phyloP scores from a whole-genome alignment of 768 basidiomycete species.

The Tricholoma furcatifolium region DNA sequence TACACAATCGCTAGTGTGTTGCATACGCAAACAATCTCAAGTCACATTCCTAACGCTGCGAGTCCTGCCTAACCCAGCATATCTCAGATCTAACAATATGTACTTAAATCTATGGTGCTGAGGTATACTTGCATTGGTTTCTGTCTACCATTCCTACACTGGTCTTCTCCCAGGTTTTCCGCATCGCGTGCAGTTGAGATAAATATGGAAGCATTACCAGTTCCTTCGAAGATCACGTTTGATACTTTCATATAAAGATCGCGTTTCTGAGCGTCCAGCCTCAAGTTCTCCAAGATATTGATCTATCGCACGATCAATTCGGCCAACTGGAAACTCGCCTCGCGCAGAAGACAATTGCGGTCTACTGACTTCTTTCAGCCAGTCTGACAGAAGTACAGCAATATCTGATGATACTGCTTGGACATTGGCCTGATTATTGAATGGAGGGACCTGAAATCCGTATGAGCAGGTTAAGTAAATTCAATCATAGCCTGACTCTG shows the following conservation, averaged over 20 bases:
- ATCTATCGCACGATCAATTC: constrained; percentile 71
- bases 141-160: too few relatives aligned
- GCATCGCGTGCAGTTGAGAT: background rate
- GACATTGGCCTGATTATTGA: constrained; percentile 77
- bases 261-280: constrained; percentile 60
- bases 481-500: background rate
- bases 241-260: constrained; percentile 61
- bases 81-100: too few relatives aligned
- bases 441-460: constrained; percentile 66
- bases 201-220: constrained; percentile 46
- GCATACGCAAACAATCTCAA: too few relatives aligned
- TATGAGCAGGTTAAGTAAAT: constrained; percentile 1
- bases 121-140: too few relatives aligned
- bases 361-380: constrained; percentile 75
- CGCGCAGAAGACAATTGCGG: constrained; percentile 63
- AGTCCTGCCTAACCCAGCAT: too few relatives aligned
- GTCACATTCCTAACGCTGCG: too few relatives aligned
- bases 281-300: constrained; percentile 75
- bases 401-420: constrained; percentile 82
- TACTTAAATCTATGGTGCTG: too few relatives aligned
- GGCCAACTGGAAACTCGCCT: constrained; percentile 74
- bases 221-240: constrained; percentile 70
- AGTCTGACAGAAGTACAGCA: constrained; percentile 75
- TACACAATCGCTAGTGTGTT: too few relatives aligned
- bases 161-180: background rate